Base-by-base conservation (phyloP, 352 stramenopile genomes). In the Phytophthora brassicae region DNA sequence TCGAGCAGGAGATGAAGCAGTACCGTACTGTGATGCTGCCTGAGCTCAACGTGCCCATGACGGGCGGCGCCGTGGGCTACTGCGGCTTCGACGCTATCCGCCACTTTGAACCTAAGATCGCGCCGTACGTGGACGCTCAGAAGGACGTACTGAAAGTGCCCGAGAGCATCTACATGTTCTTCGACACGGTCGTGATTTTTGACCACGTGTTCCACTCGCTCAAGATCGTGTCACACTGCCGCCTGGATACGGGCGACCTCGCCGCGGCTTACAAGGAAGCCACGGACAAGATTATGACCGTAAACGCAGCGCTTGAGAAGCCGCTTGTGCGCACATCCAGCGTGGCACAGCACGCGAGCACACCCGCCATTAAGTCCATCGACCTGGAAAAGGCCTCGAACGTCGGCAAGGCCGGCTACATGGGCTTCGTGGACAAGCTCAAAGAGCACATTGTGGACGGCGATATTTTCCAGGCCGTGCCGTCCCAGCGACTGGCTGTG, bases 161-260 rank as follows among this genome's bases (percentile, higher is more conserved):
- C 14, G 88, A 96, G 70, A 94, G 85, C 61, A 89, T 94, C 63
- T 96, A 94, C 69, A 96, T 96, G 88, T 85, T 96, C 59, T 94
- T 94, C 41, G 81, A 95, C 70, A 95, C 86, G 51, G 76, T 95
- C 38, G 81, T 96, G 39, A 86, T 95, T 28, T 96, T 96, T 62
- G 88, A 96, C 68, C 88, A 95, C 70, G 86, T 94, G 8, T 93
- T 93, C 65, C 86, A 96, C 71, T 91, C 88, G 70, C 75, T 96
- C 66, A 94, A 94, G 76, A 84, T 96, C 47, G 84, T 95, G 19
- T 94, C 84, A 33, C 88, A 96, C 56, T 84, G 75, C 54, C 80
- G 77, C 45, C 60, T 94, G 29, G 81, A 92, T 67, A 90, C 81
- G 17, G 68, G 48, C 14, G 70, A 94, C 58, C 68, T 95, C 23